Evolutionary conservation across 257 asterid genomes (phyloP).

Genomic region (Plantago ovata): DNA sequence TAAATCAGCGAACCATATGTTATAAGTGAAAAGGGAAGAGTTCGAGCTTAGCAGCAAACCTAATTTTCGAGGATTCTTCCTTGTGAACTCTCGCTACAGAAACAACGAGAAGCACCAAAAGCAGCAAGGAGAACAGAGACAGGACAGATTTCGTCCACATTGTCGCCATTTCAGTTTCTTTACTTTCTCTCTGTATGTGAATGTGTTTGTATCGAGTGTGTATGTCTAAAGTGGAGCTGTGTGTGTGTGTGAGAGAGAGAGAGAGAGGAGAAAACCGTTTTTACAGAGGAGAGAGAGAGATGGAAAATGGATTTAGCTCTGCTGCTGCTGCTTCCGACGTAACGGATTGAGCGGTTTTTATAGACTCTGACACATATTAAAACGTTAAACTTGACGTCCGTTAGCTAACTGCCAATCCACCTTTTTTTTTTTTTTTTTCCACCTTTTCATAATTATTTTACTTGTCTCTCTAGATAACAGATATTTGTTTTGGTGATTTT

Average conservation of each 20-base stretch:
- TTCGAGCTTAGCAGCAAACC: constrained; percentile 28
- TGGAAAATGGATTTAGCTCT: constrained; percentile 23
- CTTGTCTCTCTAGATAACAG: too few species aligned
- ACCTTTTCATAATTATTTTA: constrained; percentile 7
- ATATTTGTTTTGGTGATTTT: too few species aligned
- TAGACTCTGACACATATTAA: constrained; percentile 36
- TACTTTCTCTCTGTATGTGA: background rate
- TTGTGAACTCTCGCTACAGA: constrained; percentile 31
- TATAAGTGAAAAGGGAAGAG: background rate
- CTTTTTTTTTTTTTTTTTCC: constrained; percentile 17
- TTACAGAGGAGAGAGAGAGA: background rate
- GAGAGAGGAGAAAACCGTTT: background rate
- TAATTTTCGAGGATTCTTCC: constrained; percentile 24
- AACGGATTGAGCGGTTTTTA: constrained; percentile 66
- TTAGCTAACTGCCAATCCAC: constrained; percentile 36
- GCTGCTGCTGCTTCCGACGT: constrained; percentile 34
- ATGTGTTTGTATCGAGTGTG: constrained; percentile 14
- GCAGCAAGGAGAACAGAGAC: constrained; percentile 34
- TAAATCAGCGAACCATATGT: background rate
- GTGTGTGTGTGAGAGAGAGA: background rate
- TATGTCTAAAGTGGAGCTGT: too few species aligned
- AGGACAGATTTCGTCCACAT: constrained; percentile 37
- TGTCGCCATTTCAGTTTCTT: constrained; percentile 20
- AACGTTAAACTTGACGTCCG: constrained; percentile 55
- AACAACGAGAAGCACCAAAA: constrained; percentile 36